Percentiles rank a stretch among this genome's conserved stretches.
These are phyloP conservation scores for Coemansia furcata DNA, from an alignment of 192 early-diverging fungal genomes.

Conservation along the genomic window DNA sequence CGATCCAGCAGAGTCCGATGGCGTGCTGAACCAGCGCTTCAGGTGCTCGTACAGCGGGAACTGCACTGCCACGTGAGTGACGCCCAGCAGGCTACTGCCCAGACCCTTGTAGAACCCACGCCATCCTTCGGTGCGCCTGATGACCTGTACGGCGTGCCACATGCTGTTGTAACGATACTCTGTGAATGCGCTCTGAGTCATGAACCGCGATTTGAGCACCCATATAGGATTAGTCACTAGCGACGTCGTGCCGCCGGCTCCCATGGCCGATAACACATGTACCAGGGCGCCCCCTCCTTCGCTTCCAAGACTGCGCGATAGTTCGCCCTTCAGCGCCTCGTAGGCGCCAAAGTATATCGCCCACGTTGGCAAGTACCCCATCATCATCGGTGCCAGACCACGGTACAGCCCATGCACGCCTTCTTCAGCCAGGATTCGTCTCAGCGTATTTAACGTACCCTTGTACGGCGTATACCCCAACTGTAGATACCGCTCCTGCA, in stretches of 20 bases:
- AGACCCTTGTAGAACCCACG: conserved; percentile 91
- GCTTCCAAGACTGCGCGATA: conserved; percentile 11
- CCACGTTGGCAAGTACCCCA: conserved; percentile 88
- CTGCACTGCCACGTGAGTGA: conserved; percentile 89
- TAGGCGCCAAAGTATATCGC: conserved; percentile 92
- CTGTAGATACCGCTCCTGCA: conserved; percentile 21
- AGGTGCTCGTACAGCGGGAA: conserved; percentile 96
- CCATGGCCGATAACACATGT: conserved; percentile 83
- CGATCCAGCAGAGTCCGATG: background rate
- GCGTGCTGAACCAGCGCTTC: conserved; percentile 50
- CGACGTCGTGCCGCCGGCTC: conserved; percentile 76
- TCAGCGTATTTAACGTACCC: conserved; percentile 62
- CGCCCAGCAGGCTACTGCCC: conserved; percentile 86
- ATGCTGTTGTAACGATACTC: conserved; percentile 82
- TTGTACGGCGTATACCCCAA: conserved; percentile 34
- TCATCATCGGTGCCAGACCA: conserved; percentile 82
- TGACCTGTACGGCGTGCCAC: conserved; percentile 74
- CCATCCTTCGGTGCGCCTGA: conserved; percentile 72
- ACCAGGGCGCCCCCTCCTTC: conserved; percentile 31
- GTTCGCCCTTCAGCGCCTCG: conserved; percentile 67
- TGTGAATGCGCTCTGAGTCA: conserved; percentile 76
- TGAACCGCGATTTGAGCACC: conserved; percentile 89
- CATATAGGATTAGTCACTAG: conserved; percentile 85
- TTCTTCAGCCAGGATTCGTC: conserved; percentile 73
- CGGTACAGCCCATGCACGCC: conserved; percentile 87